Evolutionary conservation across 2,329 filamentous ascomycete species (phyloP), one percentile per base, ranked within the genome.

Genomic region (Diaporthe eres): DNA sequence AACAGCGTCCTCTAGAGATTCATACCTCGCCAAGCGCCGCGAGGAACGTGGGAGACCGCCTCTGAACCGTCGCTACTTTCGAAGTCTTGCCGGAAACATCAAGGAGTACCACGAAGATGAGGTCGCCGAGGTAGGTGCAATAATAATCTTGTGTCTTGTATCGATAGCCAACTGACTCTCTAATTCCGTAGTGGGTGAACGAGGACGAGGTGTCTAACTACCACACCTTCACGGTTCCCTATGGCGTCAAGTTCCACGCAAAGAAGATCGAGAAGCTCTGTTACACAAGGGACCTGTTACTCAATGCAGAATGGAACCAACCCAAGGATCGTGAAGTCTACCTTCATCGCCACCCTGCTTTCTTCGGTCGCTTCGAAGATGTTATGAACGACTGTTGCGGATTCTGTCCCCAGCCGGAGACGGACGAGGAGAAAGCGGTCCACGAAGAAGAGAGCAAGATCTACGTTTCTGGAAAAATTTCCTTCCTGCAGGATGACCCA

Each of bases 291-390:
- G 95, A 98, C 81, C 83, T 97, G 25, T 87, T 97, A 10, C 89
- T 97, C 25, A 97, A 97, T 79, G 94, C 94, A 0, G 94, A 97
- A 81, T 97, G 95, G 95, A 97, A 97, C 79, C 92, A 93, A 77
- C 87, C 90, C 1, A 92, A 94, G 77, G 92, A 95, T 57, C 90
- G 95, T n/a, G 87, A 92, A 37, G 92, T 96, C 1, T 91, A 94
- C 77, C 87, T 97, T 7, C 95, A 98, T 84, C 91, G 95, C 2
- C 95, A 97, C 80, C 95, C 95, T 4, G 94, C 94, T 17, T 97
- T 97, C 82, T 96, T 97, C 80, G 95, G 95, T 0, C 89, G 91
- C 42, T 91, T 93, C 7, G 87, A 92, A 74, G 93, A 97, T 83
- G 90, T 97, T 10, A 90, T 96, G 72, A 86, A 91, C 42, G 95